Evolutionary conservation across 495 filamentous ascomycete species (phyloP).

Genomic region (Aspergillus haitiensis): DNA sequence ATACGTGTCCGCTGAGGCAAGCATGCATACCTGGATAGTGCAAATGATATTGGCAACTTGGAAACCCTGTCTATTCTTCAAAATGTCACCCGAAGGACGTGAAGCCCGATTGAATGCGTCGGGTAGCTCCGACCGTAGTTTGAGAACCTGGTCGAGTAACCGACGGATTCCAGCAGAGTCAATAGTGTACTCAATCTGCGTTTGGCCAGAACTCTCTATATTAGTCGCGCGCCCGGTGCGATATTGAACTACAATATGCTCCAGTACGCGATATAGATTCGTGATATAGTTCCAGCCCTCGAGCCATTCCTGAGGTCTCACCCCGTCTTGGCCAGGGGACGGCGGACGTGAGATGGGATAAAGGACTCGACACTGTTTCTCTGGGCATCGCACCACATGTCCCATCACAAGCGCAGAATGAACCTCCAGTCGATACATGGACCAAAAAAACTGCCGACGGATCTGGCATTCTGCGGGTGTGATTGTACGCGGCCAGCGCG

Average conservation of each 20-base stretch:
- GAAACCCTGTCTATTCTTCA: constrained; percentile 7
- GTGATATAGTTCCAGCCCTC: constrained; percentile 8
- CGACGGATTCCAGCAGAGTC: constrained; percentile 2
- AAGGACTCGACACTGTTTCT: neutral
- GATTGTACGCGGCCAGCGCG: neutral
- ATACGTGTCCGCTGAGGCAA: too few relatives aligned
- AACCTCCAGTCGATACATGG: constrained; percentile 11
- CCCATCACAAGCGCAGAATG: constrained; percentile 10
- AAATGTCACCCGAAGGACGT: constrained; percentile 1
- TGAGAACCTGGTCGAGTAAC: constrained; percentile 6
- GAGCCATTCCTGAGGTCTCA: neutral
- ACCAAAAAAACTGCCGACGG: constrained; percentile 11
- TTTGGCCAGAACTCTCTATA: neutral
- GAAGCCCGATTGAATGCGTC: neutral
- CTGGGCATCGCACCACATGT: neutral
- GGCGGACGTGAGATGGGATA: constrained; percentile 5
- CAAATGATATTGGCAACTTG: constrained; percentile 13
- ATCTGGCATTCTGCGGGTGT: neutral
- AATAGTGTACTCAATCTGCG: neutral
- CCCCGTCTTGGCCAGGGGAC: neutral
- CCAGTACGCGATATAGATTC: constrained; percentile 7
- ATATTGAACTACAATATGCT: constrained; percentile 5
- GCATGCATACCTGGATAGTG: constrained; percentile 6
- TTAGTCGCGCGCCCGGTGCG: neutral
- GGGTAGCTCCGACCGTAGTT: neutral